Base-by-base conservation (phyloP, 2,329 filamentous ascomycete genomes). In the Elsinoe necatrix region DNA sequence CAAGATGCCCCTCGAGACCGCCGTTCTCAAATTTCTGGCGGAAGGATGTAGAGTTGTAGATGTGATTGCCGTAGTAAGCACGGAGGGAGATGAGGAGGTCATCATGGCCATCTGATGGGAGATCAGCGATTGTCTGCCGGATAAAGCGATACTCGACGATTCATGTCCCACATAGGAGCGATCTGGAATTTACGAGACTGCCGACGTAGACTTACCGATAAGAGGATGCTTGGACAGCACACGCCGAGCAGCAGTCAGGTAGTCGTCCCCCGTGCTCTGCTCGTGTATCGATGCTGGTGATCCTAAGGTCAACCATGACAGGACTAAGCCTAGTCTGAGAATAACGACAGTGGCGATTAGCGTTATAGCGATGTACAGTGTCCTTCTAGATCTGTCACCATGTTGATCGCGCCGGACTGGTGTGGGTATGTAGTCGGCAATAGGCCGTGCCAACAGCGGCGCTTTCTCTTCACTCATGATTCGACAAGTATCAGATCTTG, bases 11-110 rank as follows among this genome's bases (percentile, higher is more conserved):
- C 0, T 69, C 66, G 54, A 95, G 72, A 0, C 80, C 81, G 29
- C 87, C 89, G 20, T 86, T 73, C 61, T 85, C 80, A 66, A 95
- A 95, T 4, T 80, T 78, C 35, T 83, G 72, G n/a, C 79, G 84
- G 72, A 95, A 96, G 11, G 79, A 71, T 60, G 77, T 74, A 21
- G 57, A 54, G 20, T 59, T 54, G 67, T 95, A 86, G 63, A 97
- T 90, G 60, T 87, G 83, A 67, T 95, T 95, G 37, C 83, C 75
- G 65, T 84, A 92, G 3, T 73, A 37, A 4, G 64, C 71, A 35
- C 89, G 82, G 54, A 96, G 76, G 25, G 85, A 70, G 37, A 93
- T 85, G 20, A 92, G 80, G 50, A 97, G 78, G 68, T 97, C 92
- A 72, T 95, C 86, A 68, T 96, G 91, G 0, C 91, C 91, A 70